phyloP scores from a whole-genome alignment of 805 yeast genomes.

The Candida nitratophila region DNA sequence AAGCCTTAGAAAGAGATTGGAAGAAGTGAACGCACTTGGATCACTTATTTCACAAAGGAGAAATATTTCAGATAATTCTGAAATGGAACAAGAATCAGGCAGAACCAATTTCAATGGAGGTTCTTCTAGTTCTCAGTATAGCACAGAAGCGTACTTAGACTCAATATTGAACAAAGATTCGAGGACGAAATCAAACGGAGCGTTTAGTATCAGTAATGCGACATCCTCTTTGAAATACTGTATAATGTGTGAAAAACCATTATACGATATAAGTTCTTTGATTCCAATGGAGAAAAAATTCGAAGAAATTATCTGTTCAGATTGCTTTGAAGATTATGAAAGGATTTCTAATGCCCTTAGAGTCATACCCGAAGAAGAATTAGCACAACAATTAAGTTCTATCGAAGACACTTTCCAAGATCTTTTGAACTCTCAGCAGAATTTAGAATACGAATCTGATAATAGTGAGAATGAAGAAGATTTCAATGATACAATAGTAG shows the following conservation, averaged over 20 bases:
- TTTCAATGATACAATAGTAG: neutral
- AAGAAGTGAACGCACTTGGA: neutral
- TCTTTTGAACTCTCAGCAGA: neutral
- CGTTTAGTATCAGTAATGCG: conserved; percentile 10
- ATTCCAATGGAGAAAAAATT: conserved; percentile 19
- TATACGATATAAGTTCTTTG: conserved; percentile 50
- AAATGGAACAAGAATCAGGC: conserved; percentile 4
- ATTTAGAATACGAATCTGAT: neutral
- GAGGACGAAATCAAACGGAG: conserved; percentile 13
- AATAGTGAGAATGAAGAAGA: neutral
- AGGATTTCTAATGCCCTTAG: conserved; percentile 11
- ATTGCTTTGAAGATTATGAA: conserved; percentile 43
- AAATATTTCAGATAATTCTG: neutral
- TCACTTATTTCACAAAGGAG: neutral
- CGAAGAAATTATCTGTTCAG: conserved; percentile 55
- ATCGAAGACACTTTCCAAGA: conserved; percentile 5
- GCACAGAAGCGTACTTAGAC: conserved; percentile 13
- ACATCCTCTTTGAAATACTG: conserved; percentile 38
- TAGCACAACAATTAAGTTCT: neutral
- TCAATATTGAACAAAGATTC: conserved; percentile 16
- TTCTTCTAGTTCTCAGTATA: conserved; percentile 5
- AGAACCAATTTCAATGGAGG: conserved; percentile 3
- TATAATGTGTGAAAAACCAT: conserved; percentile 62
- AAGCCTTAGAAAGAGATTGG: neutral
- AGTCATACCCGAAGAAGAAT: conserved; percentile 4